Evolutionary conservation across 2,329 filamentous ascomycete genomes (phyloP), one percentile per base, ranked within the genome.

Genomic region (Pseudocercospora crystallina): DNA sequence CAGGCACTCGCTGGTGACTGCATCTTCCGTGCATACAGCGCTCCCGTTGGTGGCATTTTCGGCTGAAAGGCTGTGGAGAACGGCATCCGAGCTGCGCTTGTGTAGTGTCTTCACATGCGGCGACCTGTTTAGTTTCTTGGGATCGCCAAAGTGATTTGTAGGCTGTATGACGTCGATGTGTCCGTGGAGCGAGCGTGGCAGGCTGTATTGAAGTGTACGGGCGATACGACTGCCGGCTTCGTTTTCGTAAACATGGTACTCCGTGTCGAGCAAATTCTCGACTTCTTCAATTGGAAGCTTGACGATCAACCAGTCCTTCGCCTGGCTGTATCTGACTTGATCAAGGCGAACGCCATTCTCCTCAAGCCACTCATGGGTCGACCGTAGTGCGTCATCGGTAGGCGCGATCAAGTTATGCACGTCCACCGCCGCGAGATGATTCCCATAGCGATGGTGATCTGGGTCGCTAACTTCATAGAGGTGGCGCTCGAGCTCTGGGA

Each of bases 381-480:
- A 71, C 29, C 72, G 63, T 12, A 76, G 74, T 2, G 77, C 75
- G n/a, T 76, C 71, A 1, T 69, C 63, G 3, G 73, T 68, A 0
- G 83, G 81, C 76, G 78, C 41, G 82, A 69, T 49, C 79, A 72
- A 1, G 71, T 69, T 32, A 76, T 76, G 37, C 85, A 35, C 82
- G 74, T 26, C 78, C 76, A 49, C 77, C 80, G 69, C 86, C 2
- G 49, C 47, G 20, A 53, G 69, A 61, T 86, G 81, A 59, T 77
- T 71, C 30, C 85, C 84, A 64, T 87, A 87, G 17, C 71, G 73
- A 1, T 73, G 68, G 59, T 84, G 76, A 29, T 73, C 75, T 1
- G 84, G 84, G 1, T 80, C 82, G 1, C 84, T 85, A 29, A 87
- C 74, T 42, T 83, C 79, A 48, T 83, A 74, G 7, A 85, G 75